Base-by-base conservation (phyloP, 2,329 filamentous ascomycete genomes). In the Curvularia eragrostidis region DNA sequence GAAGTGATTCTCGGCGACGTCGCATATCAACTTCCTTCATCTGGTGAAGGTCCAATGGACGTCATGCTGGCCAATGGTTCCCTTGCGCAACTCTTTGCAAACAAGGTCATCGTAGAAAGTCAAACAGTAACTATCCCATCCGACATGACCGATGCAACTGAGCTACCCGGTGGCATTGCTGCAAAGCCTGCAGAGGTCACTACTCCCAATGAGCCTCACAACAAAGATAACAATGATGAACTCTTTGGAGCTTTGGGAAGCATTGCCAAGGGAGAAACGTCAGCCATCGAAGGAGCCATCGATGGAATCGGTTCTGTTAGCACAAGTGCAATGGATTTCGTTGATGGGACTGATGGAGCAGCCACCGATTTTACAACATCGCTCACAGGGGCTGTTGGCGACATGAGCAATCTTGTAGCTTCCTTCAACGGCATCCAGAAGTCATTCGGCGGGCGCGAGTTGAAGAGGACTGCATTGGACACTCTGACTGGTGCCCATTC, bases 401-500 rank as follows among this genome's bases (percentile, higher is more conserved):
- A 47, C 32, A 42, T 51, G 9, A 47, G 46, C 19, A 51, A 42
- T 23, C 10, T 63, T 3, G 54, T 65, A 18, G 56, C 59, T 21
- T 48, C 54, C 0, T 21, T 66, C n/a, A 66, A 66, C 48, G 64
- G 64, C 21, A 58, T 66, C 3, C 60, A 65, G 24, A 28, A 63
- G n/a, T 21, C 55, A 5, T 56, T 66, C 6, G 47, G 52, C 9
- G 36, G 51, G 1, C 52, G 50, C 10, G 30, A 54, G 28, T 51
- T 63, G 4, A 52, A 53, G 2, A 21, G 58, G 15, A 30, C 32
- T 15, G 60, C 55, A 1, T 21, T 62, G 5, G 32, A 51, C 2
- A 43, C 53, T 1, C 49, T 59, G 13, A 48, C 38, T 5, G 23
- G 43, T 30, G 62, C 52, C 18, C 56, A 57, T 23, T 55, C 58